A percentile compares a stretch with the other conserved stretches of the same genome.
Conservation (phyloP, 1,284 basidiomycete genomes). For the Malassezia slooffiae region DNA sequence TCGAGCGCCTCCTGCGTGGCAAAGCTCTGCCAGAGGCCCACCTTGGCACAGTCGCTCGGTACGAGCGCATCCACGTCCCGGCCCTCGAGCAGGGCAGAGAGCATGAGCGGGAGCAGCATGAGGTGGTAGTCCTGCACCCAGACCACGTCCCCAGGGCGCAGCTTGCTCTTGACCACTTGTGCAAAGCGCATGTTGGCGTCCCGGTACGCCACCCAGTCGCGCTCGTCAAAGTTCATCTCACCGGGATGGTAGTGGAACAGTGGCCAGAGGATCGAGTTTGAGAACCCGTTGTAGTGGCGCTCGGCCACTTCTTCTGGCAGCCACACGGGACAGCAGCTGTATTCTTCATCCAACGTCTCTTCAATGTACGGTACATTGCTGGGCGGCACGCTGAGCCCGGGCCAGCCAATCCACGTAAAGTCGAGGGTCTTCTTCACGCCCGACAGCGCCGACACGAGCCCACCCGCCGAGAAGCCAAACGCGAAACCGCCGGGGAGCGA, state of each 20-base stretch:
- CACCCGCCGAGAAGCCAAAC: constrained; percentile 40
- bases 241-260: constrained; percentile 84
- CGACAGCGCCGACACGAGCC: constrained; percentile 41
- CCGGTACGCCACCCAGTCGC: constrained; percentile 92
- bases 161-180: constrained; percentile 66
- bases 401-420: constrained; percentile 47
- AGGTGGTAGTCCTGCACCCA: constrained; percentile 65
- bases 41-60: constrained; percentile 6
- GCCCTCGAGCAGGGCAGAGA: constrained; percentile 69
- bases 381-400: constrained; percentile 34
- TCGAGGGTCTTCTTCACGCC: constrained; percentile 43
- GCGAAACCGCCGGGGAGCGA: constrained; percentile 39
- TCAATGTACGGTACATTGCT: constrained; percentile 40
- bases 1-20: no score
- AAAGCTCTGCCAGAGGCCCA: no score
- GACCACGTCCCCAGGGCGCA: constrained; percentile 71
- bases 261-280: constrained; percentile 98
- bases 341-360: constrained; percentile 72
- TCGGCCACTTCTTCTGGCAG: constrained; percentile 94
- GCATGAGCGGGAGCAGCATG: constrained; percentile 91
- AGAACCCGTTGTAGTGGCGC: constrained; percentile 93
- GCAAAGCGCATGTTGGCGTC: constrained; percentile 94
- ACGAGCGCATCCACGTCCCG: constrained; percentile 10
- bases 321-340: constrained; percentile 94
- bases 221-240: constrained; percentile 93